Evolutionary conservation across 2,329 filamentous ascomycete species (phyloP).

Genomic region (Aspergillus tubingensis): DNA sequence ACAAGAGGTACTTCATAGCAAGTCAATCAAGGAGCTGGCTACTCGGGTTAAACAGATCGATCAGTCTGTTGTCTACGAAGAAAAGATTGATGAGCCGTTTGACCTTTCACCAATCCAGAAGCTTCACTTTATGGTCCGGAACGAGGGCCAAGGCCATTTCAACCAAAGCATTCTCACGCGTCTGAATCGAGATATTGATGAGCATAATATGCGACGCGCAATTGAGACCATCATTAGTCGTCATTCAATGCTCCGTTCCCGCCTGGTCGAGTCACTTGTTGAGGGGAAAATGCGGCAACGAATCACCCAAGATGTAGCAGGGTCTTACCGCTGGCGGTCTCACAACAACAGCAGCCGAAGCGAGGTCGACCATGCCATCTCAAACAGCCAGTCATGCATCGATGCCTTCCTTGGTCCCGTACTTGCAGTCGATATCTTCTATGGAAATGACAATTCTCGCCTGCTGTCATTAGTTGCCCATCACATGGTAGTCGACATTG

Average conservation of each 20-base stretch:
- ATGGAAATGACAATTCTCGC: slow-evolving; percentile 32
- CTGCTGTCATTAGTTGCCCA: slow-evolving; percentile 41
- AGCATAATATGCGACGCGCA: slow-evolving; percentile 26
- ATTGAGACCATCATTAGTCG: slow-evolving; percentile 35
- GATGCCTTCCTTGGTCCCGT: slow-evolving; percentile 42
- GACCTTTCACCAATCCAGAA: slow-evolving; percentile 41
- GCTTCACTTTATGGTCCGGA: slow-evolving; percentile 39
- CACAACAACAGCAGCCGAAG: slow-evolving; percentile 24
- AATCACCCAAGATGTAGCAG: slow-evolving; percentile 32
- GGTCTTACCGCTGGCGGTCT: slow-evolving; percentile 30
- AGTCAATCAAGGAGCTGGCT: slow-evolving; percentile 46
- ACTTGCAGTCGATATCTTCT: slow-evolving; percentile 46
- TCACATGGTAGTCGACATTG: slow-evolving; percentile 43
- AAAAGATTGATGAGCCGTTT: slow-evolving; percentile 34
- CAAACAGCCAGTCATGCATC: slow-evolving; percentile 36
- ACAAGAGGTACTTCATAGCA: slow-evolving; percentile 51
- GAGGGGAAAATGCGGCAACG: slow-evolving; percentile 27
- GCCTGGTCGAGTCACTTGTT: slow-evolving; percentile 27
- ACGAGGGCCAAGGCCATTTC: slow-evolving; percentile 39
- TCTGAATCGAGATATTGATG: slow-evolving; percentile 29
- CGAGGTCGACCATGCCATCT: slow-evolving; percentile 28
- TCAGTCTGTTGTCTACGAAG: slow-evolving; percentile 37
- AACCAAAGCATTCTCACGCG: slow-evolving; percentile 42
- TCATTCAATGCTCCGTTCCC: slow-evolving; percentile 43
- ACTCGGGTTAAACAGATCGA: slow-evolving; percentile 32